Base-by-base conservation (phyloP, 179 eudicot genomes). In the Beta corolliflora region DNA sequence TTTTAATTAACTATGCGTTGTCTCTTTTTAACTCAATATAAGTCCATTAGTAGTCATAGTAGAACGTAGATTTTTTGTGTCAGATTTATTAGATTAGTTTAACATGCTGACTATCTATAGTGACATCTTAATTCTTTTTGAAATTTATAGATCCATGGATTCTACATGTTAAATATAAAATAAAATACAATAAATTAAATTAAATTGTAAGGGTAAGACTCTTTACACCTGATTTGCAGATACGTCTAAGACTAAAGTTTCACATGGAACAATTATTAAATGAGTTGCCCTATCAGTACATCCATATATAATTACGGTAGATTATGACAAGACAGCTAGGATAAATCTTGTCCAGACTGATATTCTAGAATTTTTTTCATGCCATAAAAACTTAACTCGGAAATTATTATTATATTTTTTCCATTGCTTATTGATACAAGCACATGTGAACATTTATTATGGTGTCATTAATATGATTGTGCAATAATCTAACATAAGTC, bases 401-500 rank as follows among this genome's bases (percentile, higher is more conserved):
- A n/a, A 16, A 0, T 14, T 7, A 3, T 71, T 19, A 5, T 16
- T 55, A 16, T 48, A 9, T 5, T 29, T 59, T 29, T 13, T 54
- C 21, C 11, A 25, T 64, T 11, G 5, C 69, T 64, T 5, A 23
- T 64, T 29, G 15, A 60, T 25, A 64, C 25, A 16, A 25, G 19
- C 60, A 71, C 76, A 72, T 72, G 76, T 72, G 76, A 72, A 18
- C 15, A 69, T 18, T 69, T 1, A 52, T 12, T 71, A 12, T 11
- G 75, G 76, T 72, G 61, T 60, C 60, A 58, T 15, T 72, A 53
- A 12, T 29, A 72, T 53, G 52, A 72, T 52, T 53, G 44, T 72
- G 60, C 76, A 72, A 52, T 71, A 71, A 72, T 53, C 11, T 71
- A 50, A 6, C 59, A 52, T 52, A 36, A 52, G 59, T 25, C 61